phyloP scores from a whole-genome alignment of 164 flowering plant genomes.

The Taxillus chinensis region DNA sequence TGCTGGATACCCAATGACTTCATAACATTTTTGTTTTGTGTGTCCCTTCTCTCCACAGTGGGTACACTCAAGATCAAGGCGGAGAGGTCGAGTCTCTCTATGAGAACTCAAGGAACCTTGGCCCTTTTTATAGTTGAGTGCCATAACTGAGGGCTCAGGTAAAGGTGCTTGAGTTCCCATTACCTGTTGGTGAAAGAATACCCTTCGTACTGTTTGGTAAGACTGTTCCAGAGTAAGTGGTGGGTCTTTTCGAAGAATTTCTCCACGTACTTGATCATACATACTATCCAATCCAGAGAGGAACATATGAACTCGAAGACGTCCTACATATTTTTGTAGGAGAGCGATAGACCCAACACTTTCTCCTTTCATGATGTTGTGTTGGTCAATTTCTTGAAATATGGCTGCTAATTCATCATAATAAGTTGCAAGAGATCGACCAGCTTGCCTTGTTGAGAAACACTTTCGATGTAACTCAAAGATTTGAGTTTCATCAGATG shows the following conservation, averaged over 20 bases:
- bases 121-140: conserved; percentile 1
- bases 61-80: not conserved
- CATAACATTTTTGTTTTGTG: not conserved
- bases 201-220: not conserved
- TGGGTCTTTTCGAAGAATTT: not conserved
- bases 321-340: not conserved
- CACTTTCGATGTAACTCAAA: conserved; percentile 3
- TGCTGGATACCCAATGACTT: not conserved
- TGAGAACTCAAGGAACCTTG: not conserved
- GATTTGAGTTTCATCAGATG: conserved; percentile 2
- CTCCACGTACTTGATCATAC: not conserved
- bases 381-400: not conserved
- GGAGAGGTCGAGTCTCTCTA: not conserved
- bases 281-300: not conserved
- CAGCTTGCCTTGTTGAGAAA: not conserved
- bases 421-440: conserved; percentile 3
- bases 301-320: not conserved
- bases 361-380: not conserved
- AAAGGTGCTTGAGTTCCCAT: not conserved
- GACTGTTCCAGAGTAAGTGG: not conserved
- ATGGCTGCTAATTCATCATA: conserved; percentile 2
- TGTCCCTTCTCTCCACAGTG: not conserved
- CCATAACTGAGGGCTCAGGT: not conserved
- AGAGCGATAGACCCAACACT: not conserved
- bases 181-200: not conserved